A percentile compares a stretch with the other conserved stretches of the same genome.
phyloP scores from a whole-genome alignment of 2,329 filamentous ascomycete genomes.

The Tolypocladium paradoxum region DNA sequence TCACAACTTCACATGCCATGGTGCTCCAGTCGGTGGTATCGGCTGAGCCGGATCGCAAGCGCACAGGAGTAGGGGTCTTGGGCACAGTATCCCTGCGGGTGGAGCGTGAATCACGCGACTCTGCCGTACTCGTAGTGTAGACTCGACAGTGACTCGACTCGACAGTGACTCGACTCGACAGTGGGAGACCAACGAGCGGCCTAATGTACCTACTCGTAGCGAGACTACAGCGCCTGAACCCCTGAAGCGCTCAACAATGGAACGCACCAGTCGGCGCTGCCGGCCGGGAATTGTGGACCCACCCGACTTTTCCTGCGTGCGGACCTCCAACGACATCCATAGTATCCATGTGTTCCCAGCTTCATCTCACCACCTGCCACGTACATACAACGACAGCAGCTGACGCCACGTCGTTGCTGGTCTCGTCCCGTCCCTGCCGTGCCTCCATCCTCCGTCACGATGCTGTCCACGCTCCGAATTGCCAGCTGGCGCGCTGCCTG shows the following conservation, averaged over 20 bases:
- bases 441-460: conserved; percentile 14
- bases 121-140: no score
- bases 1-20: neutral
- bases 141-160: no score
- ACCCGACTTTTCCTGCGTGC: neutral
- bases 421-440: neutral
- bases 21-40: neutral
- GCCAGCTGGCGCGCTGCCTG: conserved; percentile 38
- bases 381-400: neutral
- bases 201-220: no score
- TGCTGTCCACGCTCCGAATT: conserved; percentile 46
- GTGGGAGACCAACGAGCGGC: no score
- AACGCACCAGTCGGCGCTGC: neutral
- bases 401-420: neutral
- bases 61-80: neutral
- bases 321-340: neutral
- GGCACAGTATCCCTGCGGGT: neutral
- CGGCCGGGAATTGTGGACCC: neutral
- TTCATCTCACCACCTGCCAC: neutral
- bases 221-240: no score
- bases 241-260: neutral
- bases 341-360: no score
- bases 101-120: neutral
- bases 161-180: no score
- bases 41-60: neutral